These are phyloP conservation scores for Spongiforma sp. DNA, from an alignment of 1,284 basidiomycete species.

Conservation along the genomic window DNA sequence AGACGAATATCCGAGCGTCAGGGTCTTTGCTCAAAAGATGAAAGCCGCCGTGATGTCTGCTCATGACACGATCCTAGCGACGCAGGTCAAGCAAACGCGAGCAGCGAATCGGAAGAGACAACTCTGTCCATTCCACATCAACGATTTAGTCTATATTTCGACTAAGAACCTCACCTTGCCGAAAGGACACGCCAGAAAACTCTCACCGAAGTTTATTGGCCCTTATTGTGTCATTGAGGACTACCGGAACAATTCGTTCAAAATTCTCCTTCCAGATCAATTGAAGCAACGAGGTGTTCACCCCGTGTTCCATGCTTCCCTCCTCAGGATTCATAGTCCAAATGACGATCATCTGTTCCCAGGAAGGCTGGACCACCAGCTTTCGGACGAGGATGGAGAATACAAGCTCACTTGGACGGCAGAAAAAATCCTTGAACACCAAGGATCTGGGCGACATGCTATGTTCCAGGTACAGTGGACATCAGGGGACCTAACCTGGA, in stretches of 20 bases:
- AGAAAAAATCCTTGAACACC: background rate
- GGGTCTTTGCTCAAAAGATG: conserved; percentile 28
- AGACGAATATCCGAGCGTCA: conserved; percentile 28
- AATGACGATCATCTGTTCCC: conserved; percentile 38
- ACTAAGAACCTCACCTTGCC: conserved; percentile 41
- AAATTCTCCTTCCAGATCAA: conserved; percentile 31
- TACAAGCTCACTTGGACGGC: conserved; percentile 1
- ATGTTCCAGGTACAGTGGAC: background rate
- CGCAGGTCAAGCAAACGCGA: conserved; percentile 36
- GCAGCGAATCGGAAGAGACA: conserved; percentile 29
- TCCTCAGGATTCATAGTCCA: conserved; percentile 35
- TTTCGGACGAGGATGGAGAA: conserved; percentile 10
- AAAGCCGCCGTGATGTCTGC: conserved; percentile 29
- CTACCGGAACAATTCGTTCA: conserved; percentile 34
- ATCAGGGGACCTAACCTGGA: background rate
- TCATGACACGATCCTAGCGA: conserved; percentile 36
- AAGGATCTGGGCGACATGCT: background rate
- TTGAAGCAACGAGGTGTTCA: conserved; percentile 37
- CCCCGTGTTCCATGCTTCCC: conserved; percentile 37
- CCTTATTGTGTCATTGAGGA: conserved; percentile 35
- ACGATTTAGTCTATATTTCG: conserved; percentile 41
- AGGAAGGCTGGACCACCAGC: conserved; percentile 21
- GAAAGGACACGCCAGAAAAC: conserved; percentile 35
- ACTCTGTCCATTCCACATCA: conserved; percentile 19
- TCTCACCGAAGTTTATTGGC: conserved; percentile 42